These are phyloP conservation scores for Colletotrichum liriopes DNA, from an alignment of 2,329 filamentous ascomycete species.

Conservation along the genomic window DNA sequence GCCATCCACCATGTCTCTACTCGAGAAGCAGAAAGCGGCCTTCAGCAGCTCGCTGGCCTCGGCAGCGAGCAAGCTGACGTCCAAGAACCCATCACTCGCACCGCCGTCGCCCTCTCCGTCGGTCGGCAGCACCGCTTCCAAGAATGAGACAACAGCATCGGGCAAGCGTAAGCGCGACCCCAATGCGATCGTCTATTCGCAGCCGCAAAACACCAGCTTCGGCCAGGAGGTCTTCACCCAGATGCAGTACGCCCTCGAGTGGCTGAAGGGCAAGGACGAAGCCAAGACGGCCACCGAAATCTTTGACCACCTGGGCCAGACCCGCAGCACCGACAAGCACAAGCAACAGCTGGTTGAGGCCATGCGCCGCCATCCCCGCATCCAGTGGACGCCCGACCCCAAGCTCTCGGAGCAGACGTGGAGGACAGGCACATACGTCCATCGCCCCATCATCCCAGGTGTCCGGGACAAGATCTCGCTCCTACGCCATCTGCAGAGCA, in stretches of 20 bases:
- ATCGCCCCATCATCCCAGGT: constrained; percentile 84
- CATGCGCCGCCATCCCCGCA: constrained; percentile 75
- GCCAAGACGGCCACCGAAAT: constrained; percentile 83
- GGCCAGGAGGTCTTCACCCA: constrained; percentile 89
- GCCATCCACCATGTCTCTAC: constrained; percentile 67
- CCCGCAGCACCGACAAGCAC: constrained; percentile 72
- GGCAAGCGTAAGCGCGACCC: constrained; percentile 74
- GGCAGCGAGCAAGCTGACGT: constrained; percentile 75
- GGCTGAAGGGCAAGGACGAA: constrained; percentile 80
- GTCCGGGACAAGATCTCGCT: constrained; percentile 85
- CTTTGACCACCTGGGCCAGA: constrained; percentile 84
- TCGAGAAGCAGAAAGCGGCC: constrained; percentile 76
- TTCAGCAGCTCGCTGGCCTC: constrained; percentile 75
- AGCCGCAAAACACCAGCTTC: constrained; percentile 82
- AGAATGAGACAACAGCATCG: constrained; percentile 73
- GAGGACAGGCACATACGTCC: constrained; percentile 81
- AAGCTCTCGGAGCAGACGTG: constrained; percentile 78
- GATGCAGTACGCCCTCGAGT: constrained; percentile 88
- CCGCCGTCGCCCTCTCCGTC: constrained; percentile 76
- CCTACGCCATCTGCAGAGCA: constrained; percentile 84
- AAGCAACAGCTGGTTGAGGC: constrained; percentile 78
- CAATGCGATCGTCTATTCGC: constrained; percentile 77
- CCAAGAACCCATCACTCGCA: constrained; percentile 64
- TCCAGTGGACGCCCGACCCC: constrained; percentile 70
- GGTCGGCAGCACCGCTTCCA: constrained; percentile 64